These are phyloP conservation scores for Phyllosticta citrichinensis DNA, from an alignment of 2,329 filamentous ascomycete species.

Conservation along the genomic window DNA sequence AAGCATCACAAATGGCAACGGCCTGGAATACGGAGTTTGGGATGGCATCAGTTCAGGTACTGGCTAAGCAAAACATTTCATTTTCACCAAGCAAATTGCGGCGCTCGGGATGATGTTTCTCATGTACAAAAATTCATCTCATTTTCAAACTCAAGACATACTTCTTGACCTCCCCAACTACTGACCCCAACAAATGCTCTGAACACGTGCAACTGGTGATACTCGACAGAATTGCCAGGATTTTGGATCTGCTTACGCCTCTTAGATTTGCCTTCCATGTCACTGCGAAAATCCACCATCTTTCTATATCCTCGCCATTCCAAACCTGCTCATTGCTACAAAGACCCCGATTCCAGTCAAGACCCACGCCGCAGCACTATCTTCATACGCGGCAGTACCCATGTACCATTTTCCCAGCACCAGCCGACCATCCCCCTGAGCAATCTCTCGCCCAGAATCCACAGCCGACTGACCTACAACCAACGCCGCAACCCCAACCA, in stretches of 20 bases:
- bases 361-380: slow-evolving; percentile 2
- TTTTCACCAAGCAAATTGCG: neutral
- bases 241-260: too few relatives aligned
- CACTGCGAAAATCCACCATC: neutral
- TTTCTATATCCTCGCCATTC: too few relatives aligned
- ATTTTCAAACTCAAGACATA: too few relatives aligned
- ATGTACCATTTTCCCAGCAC: neutral
- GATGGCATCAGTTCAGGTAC: neutral
- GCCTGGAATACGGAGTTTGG: neutral
- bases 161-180: too few relatives aligned
- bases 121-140: neutral
- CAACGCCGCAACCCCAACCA: neutral
- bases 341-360: neutral
- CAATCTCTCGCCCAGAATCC: neutral
- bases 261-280: too few relatives aligned
- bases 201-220: too few relatives aligned
- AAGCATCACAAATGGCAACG: neutral
- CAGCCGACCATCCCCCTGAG: neutral
- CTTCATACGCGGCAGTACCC: neutral
- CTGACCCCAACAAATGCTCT: too few relatives aligned
- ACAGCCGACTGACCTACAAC: neutral
- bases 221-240: too few relatives aligned
- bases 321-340: neutral
- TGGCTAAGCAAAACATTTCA: neutral
- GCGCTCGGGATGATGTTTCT: neutral